Evolutionary conservation across 2,329 filamentous ascomycete genomes (phyloP).

Genomic region (Plenodomus biglobosus): DNA sequence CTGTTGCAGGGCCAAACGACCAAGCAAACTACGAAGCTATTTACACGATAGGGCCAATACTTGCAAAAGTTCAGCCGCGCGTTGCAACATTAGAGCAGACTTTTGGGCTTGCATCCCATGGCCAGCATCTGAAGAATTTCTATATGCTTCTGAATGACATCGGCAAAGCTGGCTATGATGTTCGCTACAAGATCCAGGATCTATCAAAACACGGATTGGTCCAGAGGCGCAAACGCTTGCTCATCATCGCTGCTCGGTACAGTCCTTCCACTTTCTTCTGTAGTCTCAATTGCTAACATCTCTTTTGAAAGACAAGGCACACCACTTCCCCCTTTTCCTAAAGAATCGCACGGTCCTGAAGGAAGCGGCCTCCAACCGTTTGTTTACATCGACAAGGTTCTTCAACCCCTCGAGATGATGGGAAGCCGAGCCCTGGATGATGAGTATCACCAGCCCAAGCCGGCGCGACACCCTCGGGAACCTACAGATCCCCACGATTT

Average conservation of each 20-base stretch:
- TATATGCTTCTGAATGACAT: conserved; percentile 21
- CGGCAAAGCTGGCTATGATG: conserved; percentile 19
- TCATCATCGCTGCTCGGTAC: conserved; percentile 33
- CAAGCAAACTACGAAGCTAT: conserved; percentile 24
- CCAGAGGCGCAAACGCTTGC: conserved; percentile 28
- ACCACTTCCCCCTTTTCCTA: conserved; percentile 36
- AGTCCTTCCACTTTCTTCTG: neutral
- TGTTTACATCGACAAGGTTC: conserved; percentile 22
- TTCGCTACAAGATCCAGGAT: conserved; percentile 25
- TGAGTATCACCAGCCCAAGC: conserved; percentile 20
- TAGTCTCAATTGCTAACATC: conserved; percentile 6
- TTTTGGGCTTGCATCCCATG: conserved; percentile 4
- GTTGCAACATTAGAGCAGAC: conserved; percentile 24
- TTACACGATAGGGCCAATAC: conserved; percentile 13
- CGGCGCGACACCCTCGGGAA: neutral
- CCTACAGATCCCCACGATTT: neutral
- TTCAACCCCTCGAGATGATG: conserved; percentile 13
- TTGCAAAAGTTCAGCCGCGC: conserved; percentile 18
- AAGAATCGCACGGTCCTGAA: conserved; percentile 22
- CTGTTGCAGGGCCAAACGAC: conserved; percentile 18
- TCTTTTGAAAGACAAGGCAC: conserved; percentile 17
- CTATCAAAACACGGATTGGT: conserved; percentile 23
- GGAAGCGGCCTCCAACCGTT: conserved; percentile 25
- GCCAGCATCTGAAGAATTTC: conserved; percentile 13
- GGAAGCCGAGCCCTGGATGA: conserved; percentile 4